A percentile compares a stretch with the other conserved stretches of the same genome.
These are phyloP conservation scores for Cyberlindnera americana DNA, from an alignment of 805 yeast genomes.

Conservation along the genomic window DNA sequence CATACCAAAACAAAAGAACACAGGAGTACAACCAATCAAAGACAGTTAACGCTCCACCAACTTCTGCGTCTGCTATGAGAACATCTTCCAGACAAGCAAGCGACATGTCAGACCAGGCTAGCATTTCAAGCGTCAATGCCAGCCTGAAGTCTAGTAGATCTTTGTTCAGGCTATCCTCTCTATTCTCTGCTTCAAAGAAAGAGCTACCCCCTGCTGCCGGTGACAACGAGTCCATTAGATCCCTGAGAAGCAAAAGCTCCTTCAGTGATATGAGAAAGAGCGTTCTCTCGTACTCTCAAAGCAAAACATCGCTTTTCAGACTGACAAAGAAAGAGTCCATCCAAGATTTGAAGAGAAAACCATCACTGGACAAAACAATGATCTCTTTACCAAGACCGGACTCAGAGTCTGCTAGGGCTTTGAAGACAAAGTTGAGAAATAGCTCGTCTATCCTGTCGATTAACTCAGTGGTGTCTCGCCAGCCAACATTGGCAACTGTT, in stretches of 20 bases:
- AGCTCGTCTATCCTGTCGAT: constrained; percentile 46
- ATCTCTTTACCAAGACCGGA: constrained; percentile 59
- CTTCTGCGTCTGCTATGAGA: constrained; percentile 9
- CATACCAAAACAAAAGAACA: constrained; percentile 16
- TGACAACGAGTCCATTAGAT: constrained; percentile 25
- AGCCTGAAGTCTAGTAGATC: constrained; percentile 25
- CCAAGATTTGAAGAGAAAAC: constrained; percentile 20
- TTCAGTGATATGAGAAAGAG: constrained; percentile 31
- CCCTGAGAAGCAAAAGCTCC: constrained; percentile 24
- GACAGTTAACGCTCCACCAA: constrained; percentile 11
- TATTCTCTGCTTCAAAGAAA: constrained; percentile 23
- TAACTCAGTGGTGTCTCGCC: constrained; percentile 25
- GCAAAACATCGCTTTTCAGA: constrained; percentile 21
- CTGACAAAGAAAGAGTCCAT: constrained; percentile 24
- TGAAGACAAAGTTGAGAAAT: constrained; percentile 49
- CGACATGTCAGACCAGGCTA: constrained; percentile 20
- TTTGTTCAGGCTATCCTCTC: constrained; percentile 26
- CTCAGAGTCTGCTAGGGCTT: constrained; percentile 50
- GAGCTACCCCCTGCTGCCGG: constrained; percentile 9
- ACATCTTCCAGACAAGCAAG: not conserved
- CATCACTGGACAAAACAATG: constrained; percentile 32
- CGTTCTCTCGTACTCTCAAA: constrained; percentile 24
- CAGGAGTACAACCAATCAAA: constrained; percentile 15
- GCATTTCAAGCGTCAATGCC: constrained; percentile 18
- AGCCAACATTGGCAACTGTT: constrained; percentile 15